phyloP scores from a whole-genome alignment of 495 filamentous ascomycete species.

The Xylaria intraflava region DNA sequence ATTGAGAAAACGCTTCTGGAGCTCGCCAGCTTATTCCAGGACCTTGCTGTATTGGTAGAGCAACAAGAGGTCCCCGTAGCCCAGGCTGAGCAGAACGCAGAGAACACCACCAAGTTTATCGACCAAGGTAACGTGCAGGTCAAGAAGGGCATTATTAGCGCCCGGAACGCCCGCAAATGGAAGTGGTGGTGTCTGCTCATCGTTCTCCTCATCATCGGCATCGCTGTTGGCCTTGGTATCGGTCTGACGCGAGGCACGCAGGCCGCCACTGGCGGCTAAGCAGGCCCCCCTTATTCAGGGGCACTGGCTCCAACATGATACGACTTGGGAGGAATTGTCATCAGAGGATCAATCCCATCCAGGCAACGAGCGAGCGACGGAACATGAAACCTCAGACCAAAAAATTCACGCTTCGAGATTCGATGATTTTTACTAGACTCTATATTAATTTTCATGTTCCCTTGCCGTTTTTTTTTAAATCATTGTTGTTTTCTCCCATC shows the following conservation, averaged over 20 bases:
- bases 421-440: not conserved
- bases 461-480: not conserved
- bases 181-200: constrained; percentile 67
- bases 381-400: not conserved
- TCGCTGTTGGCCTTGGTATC: constrained; percentile 45
- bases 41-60: constrained; percentile 59
- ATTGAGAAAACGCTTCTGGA: constrained; percentile 63
- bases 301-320: not conserved
- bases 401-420: not conserved
- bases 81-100: constrained; percentile 49
- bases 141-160: constrained; percentile 52
- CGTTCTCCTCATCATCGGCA: constrained; percentile 45
- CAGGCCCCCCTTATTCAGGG: not conserved
- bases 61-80: constrained; percentile 53
- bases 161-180: constrained; percentile 51
- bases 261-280: not conserved
- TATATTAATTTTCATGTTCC: not conserved
- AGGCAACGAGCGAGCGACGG: not conserved
- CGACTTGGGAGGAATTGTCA: not conserved
- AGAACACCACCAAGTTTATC: constrained; percentile 51
- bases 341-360: not conserved
- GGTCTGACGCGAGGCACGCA: constrained; percentile 7
- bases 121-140: constrained; percentile 55
- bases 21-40: constrained; percentile 58
- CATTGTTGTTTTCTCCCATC: not conserved